A percentile compares a stretch with the other conserved stretches of the same genome.
phyloP scores from a whole-genome alignment of 306 rosid species.

The Sophora flavescens region DNA sequence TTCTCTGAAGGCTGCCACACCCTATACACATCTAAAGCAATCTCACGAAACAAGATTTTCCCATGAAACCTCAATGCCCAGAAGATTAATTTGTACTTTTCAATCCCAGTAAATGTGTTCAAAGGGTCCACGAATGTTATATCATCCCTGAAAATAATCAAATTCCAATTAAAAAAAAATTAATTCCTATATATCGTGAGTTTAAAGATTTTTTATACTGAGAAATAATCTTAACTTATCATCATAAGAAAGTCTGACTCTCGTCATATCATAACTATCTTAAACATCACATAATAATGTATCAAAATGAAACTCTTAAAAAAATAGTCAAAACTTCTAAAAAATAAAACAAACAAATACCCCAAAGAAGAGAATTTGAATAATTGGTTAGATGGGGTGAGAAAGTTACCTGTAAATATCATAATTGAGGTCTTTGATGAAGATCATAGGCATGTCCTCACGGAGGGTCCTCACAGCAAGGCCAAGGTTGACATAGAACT shows the following conservation, averaged over 20 bases:
- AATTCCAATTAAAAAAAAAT: slow-evolving; percentile 9
- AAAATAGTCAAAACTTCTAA: neutral
- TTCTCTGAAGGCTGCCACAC: slow-evolving; percentile 98
- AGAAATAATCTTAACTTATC: too few relatives aligned
- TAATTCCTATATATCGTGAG: too few relatives aligned
- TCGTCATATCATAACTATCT: too few relatives aligned
- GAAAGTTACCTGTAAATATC: slow-evolving; percentile 80
- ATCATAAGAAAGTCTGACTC: too few relatives aligned
- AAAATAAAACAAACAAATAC: slow-evolving; percentile 1
- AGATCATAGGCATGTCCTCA: slow-evolving; percentile 81
- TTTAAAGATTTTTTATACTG: too few relatives aligned
- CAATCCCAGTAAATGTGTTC: slow-evolving; percentile 88
- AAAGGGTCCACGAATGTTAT: slow-evolving; percentile 82
- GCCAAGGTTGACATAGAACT: slow-evolving; percentile 91
- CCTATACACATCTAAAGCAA: slow-evolving; percentile 77
- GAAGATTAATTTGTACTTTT: slow-evolving; percentile 85
- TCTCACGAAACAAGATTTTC: slow-evolving; percentile 77
- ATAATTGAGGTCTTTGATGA: slow-evolving; percentile 86
- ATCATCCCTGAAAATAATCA: slow-evolving; percentile 76
- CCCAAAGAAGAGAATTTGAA: neutral
- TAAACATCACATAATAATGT: too few relatives aligned
- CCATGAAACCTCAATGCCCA: slow-evolving; percentile 97
- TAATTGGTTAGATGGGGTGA: slow-evolving; percentile 21
- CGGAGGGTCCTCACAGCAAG: slow-evolving; percentile 89
- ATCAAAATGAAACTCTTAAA: too few relatives aligned